Base-by-base conservation (phyloP, 768 basidiomycete species). In the Suillus lakei region DNA sequence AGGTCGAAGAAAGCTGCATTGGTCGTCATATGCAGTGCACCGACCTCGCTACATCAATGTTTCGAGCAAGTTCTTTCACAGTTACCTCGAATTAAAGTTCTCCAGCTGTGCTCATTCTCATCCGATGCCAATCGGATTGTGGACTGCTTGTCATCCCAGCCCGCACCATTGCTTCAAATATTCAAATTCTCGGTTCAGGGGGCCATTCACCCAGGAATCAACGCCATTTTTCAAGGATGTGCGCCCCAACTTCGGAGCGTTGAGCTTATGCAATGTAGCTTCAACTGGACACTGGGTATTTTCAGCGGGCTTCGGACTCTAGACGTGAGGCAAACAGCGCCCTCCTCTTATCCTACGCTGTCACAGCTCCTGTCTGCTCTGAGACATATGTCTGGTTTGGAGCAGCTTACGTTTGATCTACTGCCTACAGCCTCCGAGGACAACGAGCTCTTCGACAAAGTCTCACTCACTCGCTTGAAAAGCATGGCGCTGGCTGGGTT, bases 1-100 rank as follows among this genome's bases (percentile, higher is more conserved):
- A 77, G 84, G 26, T 86, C 84, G 4, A 84, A 82, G 68, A 78
- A 71, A 70, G 77, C 78, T 16, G 73, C 77, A 44, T 53, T 75
- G 58, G 65, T 65, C 34, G 61, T 75, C 23, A 75, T 71, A 80
- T 44, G 65, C 72, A 55, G 62, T 81, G 55, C 74, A 70, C 60
- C 74, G 67, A n/a, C 15, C 50, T 28, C 15, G 26, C 16, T 51
- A 23, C 50, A 15, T 16, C 26, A 28, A 28, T 28, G 26, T 51
- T 51, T 51, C 50, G 15, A 51, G 26, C 50, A 71, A 36, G 73
- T 77, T 34, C 69, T 79, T 62, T 64, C 68, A 53, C 79, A 81
- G 48, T 67, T 76, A 3, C 67, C 74, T 53, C 79, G 81, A 39
- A 78, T 80, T 16, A 70, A 71, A 41, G 66, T 77, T 15, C 71